Conservation (phyloP, 73 alveolate species). For the Stentor coeruleus region DNA sequence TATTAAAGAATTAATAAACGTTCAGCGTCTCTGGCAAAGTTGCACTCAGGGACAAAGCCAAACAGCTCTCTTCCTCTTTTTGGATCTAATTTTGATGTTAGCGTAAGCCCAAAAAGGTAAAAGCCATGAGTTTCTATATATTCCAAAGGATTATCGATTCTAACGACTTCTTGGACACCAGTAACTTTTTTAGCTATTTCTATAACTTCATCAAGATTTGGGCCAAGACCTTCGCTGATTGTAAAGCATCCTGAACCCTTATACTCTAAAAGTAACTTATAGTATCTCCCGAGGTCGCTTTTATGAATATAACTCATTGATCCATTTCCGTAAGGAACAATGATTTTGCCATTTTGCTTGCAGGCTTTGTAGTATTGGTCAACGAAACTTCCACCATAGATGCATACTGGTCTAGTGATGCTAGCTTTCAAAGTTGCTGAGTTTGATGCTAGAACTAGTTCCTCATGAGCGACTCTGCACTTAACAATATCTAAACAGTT, state of each 20-base stretch:
- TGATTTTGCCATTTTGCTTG: not conserved
- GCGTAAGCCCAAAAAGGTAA: not conserved
- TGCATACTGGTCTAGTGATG: not conserved
- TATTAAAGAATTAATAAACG: too few species aligned
- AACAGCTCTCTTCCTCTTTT: not conserved
- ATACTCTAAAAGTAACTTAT: not conserved
- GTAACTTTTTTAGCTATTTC: not conserved
- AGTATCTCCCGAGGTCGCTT: not conserved
- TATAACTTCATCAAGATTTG: not conserved
- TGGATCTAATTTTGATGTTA: not conserved
- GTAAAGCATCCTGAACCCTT: not conserved
- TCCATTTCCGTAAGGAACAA: constrained; percentile 4
- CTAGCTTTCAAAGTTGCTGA: not conserved
- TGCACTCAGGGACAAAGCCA: not conserved
- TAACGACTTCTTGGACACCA: constrained; percentile 6
- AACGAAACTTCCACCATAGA: not conserved
- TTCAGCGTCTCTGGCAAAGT: not conserved
- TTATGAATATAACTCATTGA: not conserved
- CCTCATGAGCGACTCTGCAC: not conserved
- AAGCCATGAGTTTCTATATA: constrained; percentile 5
- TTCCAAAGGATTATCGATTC: not conserved
- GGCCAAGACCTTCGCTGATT: not conserved
- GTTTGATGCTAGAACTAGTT: not conserved
- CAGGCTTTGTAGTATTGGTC: not conserved
- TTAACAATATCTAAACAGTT: not conserved